These are phyloP conservation scores for Phytophthora hibernalis DNA, from an alignment of 352 stramenopile genomes.

Conservation along the genomic window DNA sequence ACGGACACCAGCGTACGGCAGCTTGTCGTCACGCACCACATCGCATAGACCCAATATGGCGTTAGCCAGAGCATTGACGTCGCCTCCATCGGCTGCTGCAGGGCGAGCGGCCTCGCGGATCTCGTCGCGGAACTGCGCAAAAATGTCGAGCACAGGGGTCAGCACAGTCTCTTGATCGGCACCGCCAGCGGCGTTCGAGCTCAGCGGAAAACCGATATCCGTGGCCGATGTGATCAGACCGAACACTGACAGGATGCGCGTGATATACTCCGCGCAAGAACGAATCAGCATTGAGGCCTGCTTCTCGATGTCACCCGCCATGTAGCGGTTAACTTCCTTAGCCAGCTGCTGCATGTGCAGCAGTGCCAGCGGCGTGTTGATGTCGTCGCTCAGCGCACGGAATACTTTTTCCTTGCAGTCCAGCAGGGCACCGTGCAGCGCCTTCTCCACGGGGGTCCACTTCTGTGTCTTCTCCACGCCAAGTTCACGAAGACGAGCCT, in stretches of 20 bases:
- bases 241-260: conserved; percentile 86
- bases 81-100: conserved; percentile 45
- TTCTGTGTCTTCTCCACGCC: conserved; percentile 83
- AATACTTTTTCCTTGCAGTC: conserved; percentile 86
- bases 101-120: conserved; percentile 78
- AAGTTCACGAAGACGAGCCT: conserved; percentile 82
- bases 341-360: conserved; percentile 80
- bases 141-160: conserved; percentile 90
- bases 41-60: conserved; percentile 88
- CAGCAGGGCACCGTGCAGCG: conserved; percentile 68
- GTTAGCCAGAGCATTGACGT: conserved; percentile 65
- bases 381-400: conserved; percentile 86
- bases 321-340: conserved; percentile 88
- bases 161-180: conserved; percentile 85
- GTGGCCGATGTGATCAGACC: conserved; percentile 73
- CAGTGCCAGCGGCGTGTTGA: conserved; percentile 91
- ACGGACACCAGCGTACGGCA: conserved; percentile 89
- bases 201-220: conserved; percentile 86
- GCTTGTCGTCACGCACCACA: conserved; percentile 87
- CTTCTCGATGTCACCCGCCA: conserved; percentile 56
- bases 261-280: conserved; percentile 89
- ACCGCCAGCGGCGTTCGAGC: conserved; percentile 42
- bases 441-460: conserved; percentile 79
- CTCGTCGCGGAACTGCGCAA: conserved; percentile 88
- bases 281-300: conserved; percentile 86